These are phyloP conservation scores for Pythium dissotocum DNA, from an alignment of 352 stramenopile genomes.

Conservation along the genomic window DNA sequence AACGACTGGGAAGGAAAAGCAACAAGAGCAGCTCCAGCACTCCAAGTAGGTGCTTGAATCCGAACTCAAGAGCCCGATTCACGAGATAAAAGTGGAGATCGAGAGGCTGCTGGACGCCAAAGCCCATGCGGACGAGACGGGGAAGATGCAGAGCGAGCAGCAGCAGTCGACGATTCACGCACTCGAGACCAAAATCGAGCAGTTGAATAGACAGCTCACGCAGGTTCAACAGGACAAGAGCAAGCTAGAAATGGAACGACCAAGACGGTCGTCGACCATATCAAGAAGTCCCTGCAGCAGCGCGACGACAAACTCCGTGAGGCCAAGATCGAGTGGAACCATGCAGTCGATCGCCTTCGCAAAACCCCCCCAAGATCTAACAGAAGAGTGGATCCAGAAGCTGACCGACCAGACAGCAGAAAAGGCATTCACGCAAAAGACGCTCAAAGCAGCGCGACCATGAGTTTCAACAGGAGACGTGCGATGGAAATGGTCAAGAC, in stretches of 20 bases:
- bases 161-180: conserved; percentile 34
- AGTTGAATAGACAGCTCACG: conserved; percentile 35
- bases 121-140: conserved; percentile 55
- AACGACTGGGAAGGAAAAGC: conserved; percentile 29
- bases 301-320: conserved; percentile 32
- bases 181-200: conserved; percentile 40
- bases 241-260: conserved; percentile 43
- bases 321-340: conserved; percentile 40
- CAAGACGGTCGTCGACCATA: conserved; percentile 49
- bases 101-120: conserved; percentile 49
- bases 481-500: conserved; percentile 49
- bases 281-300: conserved; percentile 35
- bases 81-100: conserved; percentile 50
- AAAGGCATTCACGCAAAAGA: conserved; percentile 52
- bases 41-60: conserved; percentile 39
- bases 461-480: conserved; percentile 37
- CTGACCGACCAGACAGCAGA: conserved; percentile 64
- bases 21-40: conserved; percentile 39
- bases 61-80: conserved; percentile 46
- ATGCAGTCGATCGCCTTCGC: conserved; percentile 40
- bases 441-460: conserved; percentile 45
- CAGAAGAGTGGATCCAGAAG: conserved; percentile 64
- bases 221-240: conserved; percentile 26
- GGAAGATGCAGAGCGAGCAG: conserved; percentile 39
- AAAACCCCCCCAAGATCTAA: conserved; percentile 40